Base-by-base conservation (phyloP, 345 rosid species). In the Rhizophora mangle region DNA sequence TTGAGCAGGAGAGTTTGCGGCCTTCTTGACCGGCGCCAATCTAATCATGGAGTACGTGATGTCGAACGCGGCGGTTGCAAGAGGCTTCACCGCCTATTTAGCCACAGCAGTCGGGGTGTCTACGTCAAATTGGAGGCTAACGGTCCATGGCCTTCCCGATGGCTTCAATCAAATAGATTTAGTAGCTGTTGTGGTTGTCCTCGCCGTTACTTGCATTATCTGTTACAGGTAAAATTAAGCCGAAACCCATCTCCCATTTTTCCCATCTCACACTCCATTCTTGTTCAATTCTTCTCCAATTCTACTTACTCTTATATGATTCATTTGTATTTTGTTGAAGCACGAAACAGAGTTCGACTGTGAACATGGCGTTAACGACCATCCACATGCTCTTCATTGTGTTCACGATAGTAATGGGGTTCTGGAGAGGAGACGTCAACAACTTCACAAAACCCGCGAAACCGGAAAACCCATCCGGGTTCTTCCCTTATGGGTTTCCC, bases 1-100 rank as follows among this genome's bases (percentile, higher is more conserved):
- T 27, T 6, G 27, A 37, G 53, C 78, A 89, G 96, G 98, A 5
- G 98, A 94, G 63, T 85, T 94, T 13, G 86, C 93, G 31, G 98
- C 98, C 16, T 94, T 91, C 61, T 18, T 94, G 63, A 88, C 97
- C n/a, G 98, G 98, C 10, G 85, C 93, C 10, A 94, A 94, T 75
- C 86, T 94, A 6, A 70, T 94, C 60, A 76, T 86, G 87, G 98
- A 94, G 60, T 94, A 94, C 79, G 96, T 91, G 63, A 73, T 86
- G 85, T 94, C 98, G 20, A 94, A 94, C 84, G 98, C 98, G 26
- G 98, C 96, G 13, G 89, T 94, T 0, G 89, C 97, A 0, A 81
- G 97, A 64, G 72, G 96, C 76, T 86, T 91, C 82, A 84, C 97
- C 0, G 80, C 91, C 8, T 94, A 91, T 32, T 64, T 91, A 6